These are phyloP conservation scores for Leccinum disarticulatum DNA, from an alignment of 768 basidiomycete genomes.

Conservation along the genomic window DNA sequence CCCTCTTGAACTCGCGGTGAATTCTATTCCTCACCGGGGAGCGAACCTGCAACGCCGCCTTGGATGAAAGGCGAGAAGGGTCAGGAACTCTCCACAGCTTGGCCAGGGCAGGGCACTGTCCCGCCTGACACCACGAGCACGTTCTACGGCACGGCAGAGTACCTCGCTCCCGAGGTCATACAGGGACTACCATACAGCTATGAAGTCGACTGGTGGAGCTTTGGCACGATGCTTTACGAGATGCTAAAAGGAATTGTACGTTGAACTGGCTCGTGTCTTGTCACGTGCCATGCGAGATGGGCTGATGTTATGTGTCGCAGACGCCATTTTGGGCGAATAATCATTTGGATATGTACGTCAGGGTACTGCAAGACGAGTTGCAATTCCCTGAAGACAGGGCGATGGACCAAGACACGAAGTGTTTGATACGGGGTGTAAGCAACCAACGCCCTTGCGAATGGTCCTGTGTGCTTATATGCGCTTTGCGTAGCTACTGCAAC, in stretches of 20 bases:
- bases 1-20: constrained; percentile 52
- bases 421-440: constrained; percentile 90
- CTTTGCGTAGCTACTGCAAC: constrained; percentile 74
- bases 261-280: constrained; percentile 4
- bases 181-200: constrained; percentile 88
- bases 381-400: constrained; percentile 86
- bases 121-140: constrained; percentile 72
- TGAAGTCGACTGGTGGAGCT: constrained; percentile 98
- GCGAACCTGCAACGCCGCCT: constrained; percentile 55
- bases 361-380: constrained; percentile 87
- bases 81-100: constrained; percentile 52
- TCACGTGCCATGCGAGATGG: constrained; percentile 18
- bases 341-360: constrained; percentile 92
- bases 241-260: constrained; percentile 93
- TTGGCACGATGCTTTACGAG: constrained; percentile 97
- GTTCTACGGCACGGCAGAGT: constrained; percentile 96
- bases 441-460: not conserved
- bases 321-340: constrained; percentile 93
- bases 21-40: constrained; percentile 48
- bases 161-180: constrained; percentile 95
- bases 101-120: constrained; percentile 54
- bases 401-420: constrained; percentile 95
- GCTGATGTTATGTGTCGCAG: constrained; percentile 38
- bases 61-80: constrained; percentile 74
- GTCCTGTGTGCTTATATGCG: constrained; percentile 10